Evolutionary conservation across 345 rosid species (phyloP), one percentile per base, ranked within the genome.

Genomic region (Triadica sebifera): DNA sequence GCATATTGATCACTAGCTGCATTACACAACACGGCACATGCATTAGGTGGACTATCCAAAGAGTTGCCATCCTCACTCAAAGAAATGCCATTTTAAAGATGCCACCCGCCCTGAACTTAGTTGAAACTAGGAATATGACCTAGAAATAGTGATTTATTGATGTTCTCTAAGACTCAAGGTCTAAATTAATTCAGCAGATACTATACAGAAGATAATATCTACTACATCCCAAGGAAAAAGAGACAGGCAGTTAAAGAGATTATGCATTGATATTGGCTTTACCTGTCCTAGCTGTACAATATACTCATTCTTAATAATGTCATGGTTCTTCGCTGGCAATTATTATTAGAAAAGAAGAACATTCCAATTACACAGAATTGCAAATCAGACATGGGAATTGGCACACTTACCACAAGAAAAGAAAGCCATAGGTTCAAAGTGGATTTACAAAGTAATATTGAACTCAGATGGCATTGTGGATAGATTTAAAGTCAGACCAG

Each of bases 1-100:
- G 93, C 82, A 93, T 86, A 84, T 93, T 96, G 78, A 87, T 83
- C 78, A 93, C 88, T 65, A 96, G 78, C 98, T 96, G 96, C 98
- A 88, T 70, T 3, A 46, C 72, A 81, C 50, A 56, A 72, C 55
- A 79, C 72, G 52, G 57, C 25, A 74, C 4, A 67, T 12, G 74
- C 45, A 72, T 84, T 57, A 86, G 79, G 74, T 39, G 25, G 71
- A 75, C 67, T 15, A 58, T 59, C 69, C 65, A 41, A 61, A 61
- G 72, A 69, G 61, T 25, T 68, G 15, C 63, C 69, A 61, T 61
- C 56, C 37, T 34, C 59, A 75, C 47, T 73, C 49, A 61, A 72
- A 7, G 56, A 43, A 73, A 3, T 3, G 50, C 29, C 34, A 51
- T 46, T 47, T 37, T 66, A 51, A 29, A 10, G 24, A 39, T 12